phyloP scores from a whole-genome alignment of 768 basidiomycete species.

The Termitomyces heimii region DNA sequence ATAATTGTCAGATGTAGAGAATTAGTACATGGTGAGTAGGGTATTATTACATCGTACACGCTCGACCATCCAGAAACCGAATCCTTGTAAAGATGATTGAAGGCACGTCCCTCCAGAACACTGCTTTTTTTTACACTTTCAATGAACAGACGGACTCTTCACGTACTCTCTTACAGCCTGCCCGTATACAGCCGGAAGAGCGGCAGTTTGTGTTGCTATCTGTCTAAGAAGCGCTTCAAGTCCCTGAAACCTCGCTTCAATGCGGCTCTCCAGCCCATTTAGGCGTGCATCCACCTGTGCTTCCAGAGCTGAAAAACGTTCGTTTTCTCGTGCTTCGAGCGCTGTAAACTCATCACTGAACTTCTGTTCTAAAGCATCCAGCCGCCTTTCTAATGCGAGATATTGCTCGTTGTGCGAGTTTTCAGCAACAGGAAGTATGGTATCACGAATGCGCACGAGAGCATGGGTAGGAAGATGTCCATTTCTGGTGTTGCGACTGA shows the following conservation, averaged over 20 bases:
- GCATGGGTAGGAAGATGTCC: constrained; percentile 18
- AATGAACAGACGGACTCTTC: constrained; percentile 5
- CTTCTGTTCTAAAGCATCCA: constrained; percentile 23
- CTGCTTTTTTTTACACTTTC: neutral
- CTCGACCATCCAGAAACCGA: neutral
- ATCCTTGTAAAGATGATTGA: neutral
- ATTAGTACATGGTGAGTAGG: neutral
- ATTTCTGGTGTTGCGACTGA: neutral
- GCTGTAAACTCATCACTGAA: constrained; percentile 20
- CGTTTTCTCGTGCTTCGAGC: constrained; percentile 19
- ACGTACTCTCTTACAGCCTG: constrained; percentile 17
- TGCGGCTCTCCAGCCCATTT: constrained; percentile 1
- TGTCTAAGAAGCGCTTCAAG: constrained; percentile 19
- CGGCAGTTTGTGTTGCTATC: constrained; percentile 20
- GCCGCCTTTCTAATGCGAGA: constrained; percentile 22
- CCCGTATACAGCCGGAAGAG: constrained; percentile 22
- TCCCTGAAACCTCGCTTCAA: constrained; percentile 13
- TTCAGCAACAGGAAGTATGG: constrained; percentile 11
- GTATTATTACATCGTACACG: neutral
- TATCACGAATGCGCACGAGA: constrained; percentile 22
- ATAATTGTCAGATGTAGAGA: neutral
- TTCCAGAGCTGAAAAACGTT: constrained; percentile 21
- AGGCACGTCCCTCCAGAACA: no score
- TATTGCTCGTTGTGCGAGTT: constrained; percentile 21
- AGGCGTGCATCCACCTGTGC: constrained; percentile 15